Base-by-base conservation (phyloP, 139 green algal genomes). In the Medakamo hakoo region DNA sequence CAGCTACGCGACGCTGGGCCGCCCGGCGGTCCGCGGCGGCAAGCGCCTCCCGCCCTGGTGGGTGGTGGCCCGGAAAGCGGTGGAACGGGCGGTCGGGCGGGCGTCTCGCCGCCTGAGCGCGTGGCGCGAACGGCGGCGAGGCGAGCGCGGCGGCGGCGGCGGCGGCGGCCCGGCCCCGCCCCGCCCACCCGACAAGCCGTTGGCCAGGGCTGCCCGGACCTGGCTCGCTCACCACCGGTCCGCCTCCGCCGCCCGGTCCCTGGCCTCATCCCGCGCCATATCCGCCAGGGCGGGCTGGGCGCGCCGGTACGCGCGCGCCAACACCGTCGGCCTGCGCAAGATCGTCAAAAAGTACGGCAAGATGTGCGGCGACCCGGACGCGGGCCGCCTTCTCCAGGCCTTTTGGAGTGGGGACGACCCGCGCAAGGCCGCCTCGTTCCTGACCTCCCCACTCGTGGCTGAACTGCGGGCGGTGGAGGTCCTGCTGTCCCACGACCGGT, bases 291-390 rank as follows among this genome's bases (percentile, higher is more conserved):
- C 75, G 0, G 68, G 76, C 30, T 82, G 76, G 76, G 82, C 74
- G 58, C 60, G 71, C 4, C 65, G 76, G 27, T 82, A 72, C 55
- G 74, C 74, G 23, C 56, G 64, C 16, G 59, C 69, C 20, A 82
- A 82, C 31, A 68, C 74, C 29, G 62, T 76, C 2, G 76, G 65
- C n/a, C 65, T 80, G 64, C 70, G 73, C 40, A 82, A 81, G 58
- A 82, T 82, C 62, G 62, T 81, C 21, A 80, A 82, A 56, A 80
- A 82, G 56, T 66, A 82, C 58, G 76, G 81, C 70, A 81, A 78
- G 64, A n/a, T 66, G 21, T 67, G 57, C 49, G 48, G 66, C 32
- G 75, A 71, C 58, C 64, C 55, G 57, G 49, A 24, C 14, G 74
- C 74, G 4, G 62, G 71, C 20, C 40, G 61, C 23, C 76, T 77